phyloP scores from a whole-genome alignment of 2,329 filamentous ascomycete genomes.

The Monosporascus sp. region DNA sequence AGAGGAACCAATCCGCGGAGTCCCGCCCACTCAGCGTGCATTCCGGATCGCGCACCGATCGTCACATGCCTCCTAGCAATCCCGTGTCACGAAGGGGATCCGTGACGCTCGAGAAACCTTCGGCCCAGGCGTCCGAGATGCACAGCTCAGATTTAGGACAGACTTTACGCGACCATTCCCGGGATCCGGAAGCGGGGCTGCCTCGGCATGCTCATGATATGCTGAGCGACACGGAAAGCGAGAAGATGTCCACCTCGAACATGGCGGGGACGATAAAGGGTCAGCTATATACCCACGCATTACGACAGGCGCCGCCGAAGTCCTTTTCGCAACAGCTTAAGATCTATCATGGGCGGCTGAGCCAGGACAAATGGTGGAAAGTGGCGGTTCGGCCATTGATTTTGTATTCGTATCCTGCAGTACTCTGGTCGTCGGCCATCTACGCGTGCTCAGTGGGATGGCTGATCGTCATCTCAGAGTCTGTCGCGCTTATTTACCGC shows the following conservation, averaged over 20 bases:
- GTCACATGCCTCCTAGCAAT: conserved; percentile 6
- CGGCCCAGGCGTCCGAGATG: conserved; percentile 25
- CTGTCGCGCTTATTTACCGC: conserved; percentile 74
- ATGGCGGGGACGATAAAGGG: conserved; percentile 27
- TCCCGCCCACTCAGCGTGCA: neutral
- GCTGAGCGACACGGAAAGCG: conserved; percentile 34
- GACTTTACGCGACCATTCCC: conserved; percentile 8
- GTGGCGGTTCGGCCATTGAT: conserved; percentile 77
- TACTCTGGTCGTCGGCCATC: conserved; percentile 81
- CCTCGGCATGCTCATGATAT: conserved; percentile 1
- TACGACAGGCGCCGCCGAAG: conserved; percentile 61
- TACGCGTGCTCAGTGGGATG: conserved; percentile 89
- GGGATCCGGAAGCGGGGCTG: conserved; percentile 9
- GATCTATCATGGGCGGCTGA: conserved; percentile 73
- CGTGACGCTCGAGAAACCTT: neutral
- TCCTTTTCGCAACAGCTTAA: conserved; percentile 70
- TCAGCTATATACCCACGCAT: conserved; percentile 62
- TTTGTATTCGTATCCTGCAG: conserved; percentile 78
- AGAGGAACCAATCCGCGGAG: neutral
- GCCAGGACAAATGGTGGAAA: conserved; percentile 71
- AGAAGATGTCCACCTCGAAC: conserved; percentile 34
- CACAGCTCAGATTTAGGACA: conserved; percentile 19
- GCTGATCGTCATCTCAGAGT: conserved; percentile 92
- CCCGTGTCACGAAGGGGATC: conserved; percentile 7
- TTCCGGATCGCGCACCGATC: neutral